A percentile compares a stretch with the other conserved stretches of the same genome.
phyloP scores from a whole-genome alignment of 2,329 filamentous ascomycete species.

The Pseudocercospora ulei region DNA sequence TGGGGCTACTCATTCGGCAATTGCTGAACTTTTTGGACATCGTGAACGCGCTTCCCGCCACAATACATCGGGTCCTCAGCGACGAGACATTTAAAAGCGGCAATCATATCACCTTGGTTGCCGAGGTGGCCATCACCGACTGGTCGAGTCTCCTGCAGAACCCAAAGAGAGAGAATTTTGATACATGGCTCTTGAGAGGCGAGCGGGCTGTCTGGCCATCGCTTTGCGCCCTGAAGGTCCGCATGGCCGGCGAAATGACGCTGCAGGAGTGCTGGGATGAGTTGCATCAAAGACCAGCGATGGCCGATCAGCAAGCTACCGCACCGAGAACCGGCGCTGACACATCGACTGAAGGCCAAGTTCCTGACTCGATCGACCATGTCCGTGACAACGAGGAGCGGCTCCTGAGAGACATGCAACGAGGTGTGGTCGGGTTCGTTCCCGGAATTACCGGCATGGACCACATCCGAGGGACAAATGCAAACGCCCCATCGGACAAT shows the following conservation, averaged over 20 bases:
- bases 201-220: constrained; percentile 88
- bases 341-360: not conserved
- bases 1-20: constrained; percentile 10
- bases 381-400: constrained; percentile 1
- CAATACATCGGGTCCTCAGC: constrained; percentile 26
- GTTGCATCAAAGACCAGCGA: constrained; percentile 28
- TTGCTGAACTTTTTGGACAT: constrained; percentile 45
- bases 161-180: constrained; percentile 62
- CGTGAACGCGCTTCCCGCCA: constrained; percentile 56
- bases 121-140: constrained; percentile 62
- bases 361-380: not conserved
- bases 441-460: constrained; percentile 6
- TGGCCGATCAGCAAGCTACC: not conserved
- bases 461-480: not conserved
- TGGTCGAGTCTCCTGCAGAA: constrained; percentile 73
- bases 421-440: constrained; percentile 5
- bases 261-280: constrained; percentile 73
- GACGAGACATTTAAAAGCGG: constrained; percentile 61
- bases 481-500: no score
- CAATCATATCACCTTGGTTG: constrained; percentile 69
- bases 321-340: not conserved
- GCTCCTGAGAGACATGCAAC: constrained; percentile 2
- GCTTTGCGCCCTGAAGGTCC: constrained; percentile 66
- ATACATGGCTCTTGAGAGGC: constrained; percentile 76
- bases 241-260: constrained; percentile 77